These are phyloP conservation scores for Chromera velia DNA, from an alignment of 73 alveolate genomes.

Conservation along the genomic window DNA sequence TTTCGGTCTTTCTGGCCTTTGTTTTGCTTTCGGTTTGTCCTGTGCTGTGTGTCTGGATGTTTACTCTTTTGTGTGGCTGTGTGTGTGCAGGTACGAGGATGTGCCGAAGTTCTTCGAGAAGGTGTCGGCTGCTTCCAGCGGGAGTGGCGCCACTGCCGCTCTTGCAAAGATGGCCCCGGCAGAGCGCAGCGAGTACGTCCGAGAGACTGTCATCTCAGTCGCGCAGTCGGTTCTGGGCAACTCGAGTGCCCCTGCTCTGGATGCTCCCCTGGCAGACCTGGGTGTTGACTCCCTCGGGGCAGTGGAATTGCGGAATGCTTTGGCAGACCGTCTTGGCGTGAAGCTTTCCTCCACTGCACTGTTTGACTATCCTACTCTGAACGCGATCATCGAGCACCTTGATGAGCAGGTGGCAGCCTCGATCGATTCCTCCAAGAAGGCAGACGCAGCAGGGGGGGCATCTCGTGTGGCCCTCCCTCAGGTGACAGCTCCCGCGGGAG, in stretches of 20 bases:
- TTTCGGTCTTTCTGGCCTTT: too few species aligned
- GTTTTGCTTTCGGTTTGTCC: too few species aligned
- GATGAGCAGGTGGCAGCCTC: neutral
- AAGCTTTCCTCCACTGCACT: conserved; percentile 31
- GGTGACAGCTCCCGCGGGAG: neutral
- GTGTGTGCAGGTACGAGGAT: neutral
- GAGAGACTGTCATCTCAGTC: neutral
- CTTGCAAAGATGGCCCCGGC: neutral
- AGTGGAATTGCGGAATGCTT: neutral
- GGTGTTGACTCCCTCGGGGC: conserved; percentile 31
- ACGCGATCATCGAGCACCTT: conserved; percentile 21
- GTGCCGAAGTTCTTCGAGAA: neutral
- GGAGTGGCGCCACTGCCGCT: neutral
- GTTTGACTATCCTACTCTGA: conserved; percentile 37
- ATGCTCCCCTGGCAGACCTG: conserved; percentile 28
- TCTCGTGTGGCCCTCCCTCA: neutral
- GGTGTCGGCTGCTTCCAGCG: neutral
- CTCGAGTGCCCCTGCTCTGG: neutral
- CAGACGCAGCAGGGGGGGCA: neutral
- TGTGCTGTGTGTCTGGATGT: too few species aligned
- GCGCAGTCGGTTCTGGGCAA: neutral
- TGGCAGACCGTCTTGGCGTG: neutral
- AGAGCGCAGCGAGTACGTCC: neutral
- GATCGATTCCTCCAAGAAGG: neutral
- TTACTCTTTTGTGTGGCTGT: too few species aligned